Evolutionary conservation across 768 basidiomycete species (phyloP).

Genomic region (Rhizopogon vulgaris): DNA sequence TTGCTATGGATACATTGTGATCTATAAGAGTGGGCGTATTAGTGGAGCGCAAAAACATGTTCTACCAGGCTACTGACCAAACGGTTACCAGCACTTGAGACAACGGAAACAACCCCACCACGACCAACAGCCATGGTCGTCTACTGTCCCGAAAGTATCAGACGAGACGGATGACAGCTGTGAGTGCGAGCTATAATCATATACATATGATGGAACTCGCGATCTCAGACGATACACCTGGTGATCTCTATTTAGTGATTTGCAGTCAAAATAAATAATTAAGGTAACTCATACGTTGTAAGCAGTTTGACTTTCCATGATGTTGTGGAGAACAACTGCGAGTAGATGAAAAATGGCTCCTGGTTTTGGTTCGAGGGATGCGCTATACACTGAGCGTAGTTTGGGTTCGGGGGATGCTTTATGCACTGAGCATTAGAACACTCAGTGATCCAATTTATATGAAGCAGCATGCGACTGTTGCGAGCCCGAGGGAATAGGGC

Average conservation of each 20-base stretch:
- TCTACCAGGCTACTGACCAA: background rate
- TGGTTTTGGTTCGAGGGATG: background rate
- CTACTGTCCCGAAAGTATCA: conserved; percentile 12
- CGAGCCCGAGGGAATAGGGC: background rate
- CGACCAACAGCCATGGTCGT: conserved; percentile 20
- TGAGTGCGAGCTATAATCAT: conserved; percentile 14
- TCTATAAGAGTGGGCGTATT: background rate
- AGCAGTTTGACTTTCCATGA: conserved; percentile 2
- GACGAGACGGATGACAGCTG: conserved; percentile 19
- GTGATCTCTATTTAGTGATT: background rate
- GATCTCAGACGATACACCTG: conserved; percentile 7
- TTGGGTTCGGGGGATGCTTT: background rate
- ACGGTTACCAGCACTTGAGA: conserved; percentile 19
- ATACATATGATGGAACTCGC: conserved; percentile 10
- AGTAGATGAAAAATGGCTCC: background rate
- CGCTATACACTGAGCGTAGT: background rate
- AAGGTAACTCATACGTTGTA: conserved; percentile 9
- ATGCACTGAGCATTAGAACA: background rate
- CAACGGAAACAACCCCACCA: conserved; percentile 12
- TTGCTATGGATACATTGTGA: background rate
- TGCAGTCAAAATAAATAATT: too few relatives aligned
- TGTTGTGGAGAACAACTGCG: conserved; percentile 1
- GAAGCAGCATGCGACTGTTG: background rate
- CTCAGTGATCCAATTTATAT: background rate
- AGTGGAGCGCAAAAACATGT: background rate